Conservation (phyloP, 768 basidiomycete species). For the Hypsizygus marmoreus region DNA sequence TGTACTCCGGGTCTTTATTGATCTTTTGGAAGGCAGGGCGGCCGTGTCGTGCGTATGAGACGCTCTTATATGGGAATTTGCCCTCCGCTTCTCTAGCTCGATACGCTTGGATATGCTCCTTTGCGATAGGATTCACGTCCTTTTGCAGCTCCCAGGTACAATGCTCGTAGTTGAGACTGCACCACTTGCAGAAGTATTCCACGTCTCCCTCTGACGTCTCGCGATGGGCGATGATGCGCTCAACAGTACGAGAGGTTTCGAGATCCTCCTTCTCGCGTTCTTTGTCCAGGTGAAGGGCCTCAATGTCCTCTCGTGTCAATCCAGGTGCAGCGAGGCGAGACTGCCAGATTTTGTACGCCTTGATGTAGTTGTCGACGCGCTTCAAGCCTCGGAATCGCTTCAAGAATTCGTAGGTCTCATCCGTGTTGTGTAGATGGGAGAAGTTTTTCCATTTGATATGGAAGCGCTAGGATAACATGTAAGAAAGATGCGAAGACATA, state of each 20-base stretch:
- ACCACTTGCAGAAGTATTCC: constrained; percentile 98
- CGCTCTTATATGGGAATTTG: constrained; percentile 86
- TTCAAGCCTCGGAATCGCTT: constrained; percentile 95
- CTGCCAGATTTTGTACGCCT: constrained; percentile 78
- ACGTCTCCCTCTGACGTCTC: constrained; percentile 58
- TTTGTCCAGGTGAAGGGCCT: constrained; percentile 85
- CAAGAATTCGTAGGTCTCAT: constrained; percentile 94
- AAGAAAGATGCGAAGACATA: constrained; percentile 8
- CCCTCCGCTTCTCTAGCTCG: constrained; percentile 73
- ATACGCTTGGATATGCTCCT: constrained; percentile 79
- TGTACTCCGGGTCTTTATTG: constrained; percentile 84
- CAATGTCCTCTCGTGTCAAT: constrained; percentile 83
- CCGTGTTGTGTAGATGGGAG: constrained; percentile 98
- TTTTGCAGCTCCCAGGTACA: constrained; percentile 93
- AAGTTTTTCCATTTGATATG: constrained; percentile 99
- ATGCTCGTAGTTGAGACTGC: constrained; percentile 87
- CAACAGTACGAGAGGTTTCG: constrained; percentile 88
- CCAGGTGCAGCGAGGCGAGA: constrained; percentile 62
- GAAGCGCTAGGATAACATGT: constrained; percentile 68
- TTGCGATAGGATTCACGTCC: constrained; percentile 78
- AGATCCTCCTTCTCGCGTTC: constrained; percentile 91
- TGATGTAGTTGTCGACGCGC: constrained; percentile 99
- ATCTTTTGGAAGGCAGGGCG: constrained; percentile 86
- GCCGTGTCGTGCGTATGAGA: constrained; percentile 58
- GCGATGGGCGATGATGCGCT: constrained; percentile 83